Percentiles rank a stretch among this genome's conserved stretches.
phyloP scores from a whole-genome alignment of 345 rosid species.

The Euphorbia peplus region DNA sequence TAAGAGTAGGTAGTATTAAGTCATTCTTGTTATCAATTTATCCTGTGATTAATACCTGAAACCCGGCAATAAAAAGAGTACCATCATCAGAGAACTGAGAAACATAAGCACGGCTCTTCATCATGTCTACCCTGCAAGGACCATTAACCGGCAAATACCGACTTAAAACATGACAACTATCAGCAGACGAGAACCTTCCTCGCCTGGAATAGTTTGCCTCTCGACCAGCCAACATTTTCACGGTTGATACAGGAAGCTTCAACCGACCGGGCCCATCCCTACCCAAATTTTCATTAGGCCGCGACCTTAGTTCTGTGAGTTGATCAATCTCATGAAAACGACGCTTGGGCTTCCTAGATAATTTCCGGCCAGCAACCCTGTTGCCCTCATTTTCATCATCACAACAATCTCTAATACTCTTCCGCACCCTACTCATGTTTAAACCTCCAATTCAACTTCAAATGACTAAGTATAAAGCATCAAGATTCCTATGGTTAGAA shows the following conservation, averaged over 20 bases:
- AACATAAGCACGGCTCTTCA: slow-evolving; percentile 46
- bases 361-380: slow-evolving; percentile 6
- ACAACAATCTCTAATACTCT: slow-evolving; percentile 14
- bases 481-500: neutral
- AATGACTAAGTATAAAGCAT: too few species aligned
- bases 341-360: slow-evolving; percentile 18
- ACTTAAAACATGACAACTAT: slow-evolving; percentile 56
- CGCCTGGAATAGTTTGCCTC: slow-evolving; percentile 56
- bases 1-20: neutral
- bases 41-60: slow-evolving; percentile 42
- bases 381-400: slow-evolving; percentile 22
- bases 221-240: slow-evolving; percentile 61
- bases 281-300: slow-evolving; percentile 37
- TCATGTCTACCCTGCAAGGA: slow-evolving; percentile 41
- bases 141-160: slow-evolving; percentile 53
- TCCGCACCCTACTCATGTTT: slow-evolving; percentile 31
- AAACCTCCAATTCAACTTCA: neutral
- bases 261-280: slow-evolving; percentile 21
- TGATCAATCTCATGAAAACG: slow-evolving; percentile 51
- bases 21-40: neutral
- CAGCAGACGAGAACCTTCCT: slow-evolving; percentile 57
- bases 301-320: slow-evolving; percentile 47
- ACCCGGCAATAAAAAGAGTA: slow-evolving; percentile 54
- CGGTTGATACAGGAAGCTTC: slow-evolving; percentile 45
- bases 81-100: slow-evolving; percentile 70